phyloP scores from a whole-genome alignment of 768 basidiomycete species.

The Psilocybe tampanensis region DNA sequence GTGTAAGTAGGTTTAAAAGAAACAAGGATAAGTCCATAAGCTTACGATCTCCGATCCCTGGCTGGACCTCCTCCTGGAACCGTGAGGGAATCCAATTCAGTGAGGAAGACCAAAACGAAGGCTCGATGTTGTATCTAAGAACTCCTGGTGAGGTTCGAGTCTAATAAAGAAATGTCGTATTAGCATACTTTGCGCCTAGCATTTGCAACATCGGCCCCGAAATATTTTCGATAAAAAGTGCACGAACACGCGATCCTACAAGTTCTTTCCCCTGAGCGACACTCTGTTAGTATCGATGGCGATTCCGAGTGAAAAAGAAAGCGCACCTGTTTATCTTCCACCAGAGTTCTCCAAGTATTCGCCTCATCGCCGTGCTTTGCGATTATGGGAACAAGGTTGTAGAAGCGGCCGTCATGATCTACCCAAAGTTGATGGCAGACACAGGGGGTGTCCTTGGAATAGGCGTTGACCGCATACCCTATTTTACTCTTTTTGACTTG shows the following conservation, averaged over 20 bases:
- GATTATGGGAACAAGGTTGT: constrained; percentile 26
- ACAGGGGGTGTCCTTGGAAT: constrained; percentile 28
- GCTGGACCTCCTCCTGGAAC: constrained; percentile 53
- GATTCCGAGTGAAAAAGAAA: too few species aligned
- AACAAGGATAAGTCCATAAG: neutral
- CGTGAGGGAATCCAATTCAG: constrained; percentile 71
- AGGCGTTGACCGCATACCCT: constrained; percentile 34
- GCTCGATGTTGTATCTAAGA: constrained; percentile 57
- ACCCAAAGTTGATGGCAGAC: constrained; percentile 45
- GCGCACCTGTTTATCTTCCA: constrained; percentile 34
- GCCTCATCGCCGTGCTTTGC: constrained; percentile 26
- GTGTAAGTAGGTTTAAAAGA: neutral
- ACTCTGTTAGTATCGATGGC: too few species aligned
- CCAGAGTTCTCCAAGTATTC: constrained; percentile 40
- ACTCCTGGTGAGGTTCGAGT: constrained; percentile 28
- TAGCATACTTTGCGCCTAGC: constrained; percentile 55
- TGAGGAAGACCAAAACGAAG: constrained; percentile 69
- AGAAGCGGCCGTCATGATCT: constrained; percentile 38
- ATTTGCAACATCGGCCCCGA: constrained; percentile 58
- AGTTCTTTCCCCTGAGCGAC: too few species aligned
- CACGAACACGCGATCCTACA: constrained; percentile 48
- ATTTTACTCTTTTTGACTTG: constrained; percentile 48
- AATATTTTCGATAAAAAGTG: constrained; percentile 55
- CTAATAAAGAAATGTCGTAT: constrained; percentile 36
- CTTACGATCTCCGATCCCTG: constrained; percentile 55